Evolutionary conservation across 2,329 filamentous ascomycete genomes (phyloP).

Genomic region (Clonostachys chloroleuca): DNA sequence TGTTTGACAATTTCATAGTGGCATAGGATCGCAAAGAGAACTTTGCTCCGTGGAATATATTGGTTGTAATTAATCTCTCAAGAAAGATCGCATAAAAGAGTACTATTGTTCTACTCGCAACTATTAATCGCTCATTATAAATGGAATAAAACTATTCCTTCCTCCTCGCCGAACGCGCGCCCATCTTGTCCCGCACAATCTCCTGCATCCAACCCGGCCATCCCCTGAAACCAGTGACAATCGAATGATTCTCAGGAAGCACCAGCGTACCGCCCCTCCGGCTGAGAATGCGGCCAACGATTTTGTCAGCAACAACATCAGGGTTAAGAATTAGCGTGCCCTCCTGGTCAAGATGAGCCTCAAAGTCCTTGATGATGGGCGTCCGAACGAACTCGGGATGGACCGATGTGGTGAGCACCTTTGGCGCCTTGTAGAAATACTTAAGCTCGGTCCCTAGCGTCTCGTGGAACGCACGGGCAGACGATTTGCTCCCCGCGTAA

Average conservation of each 20-base stretch:
- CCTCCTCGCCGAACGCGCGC: too few species aligned
- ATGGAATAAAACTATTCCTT: too few species aligned
- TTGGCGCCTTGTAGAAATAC: constrained; percentile 51
- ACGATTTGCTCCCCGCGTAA: constrained; percentile 60
- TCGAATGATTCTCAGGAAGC: constrained; percentile 18
- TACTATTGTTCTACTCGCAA: too few species aligned
- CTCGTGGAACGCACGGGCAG: constrained; percentile 61
- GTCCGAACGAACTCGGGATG: constrained; percentile 33
- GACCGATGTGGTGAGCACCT: constrained; percentile 58
- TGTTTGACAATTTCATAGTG: too few species aligned
- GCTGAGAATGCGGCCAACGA: constrained; percentile 33
- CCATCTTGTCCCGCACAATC: constrained; percentile 2
- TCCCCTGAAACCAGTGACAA: constrained; percentile 21
- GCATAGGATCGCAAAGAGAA: too few species aligned
- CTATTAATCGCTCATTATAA: too few species aligned
- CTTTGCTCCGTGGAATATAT: too few species aligned
- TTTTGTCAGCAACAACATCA: constrained; percentile 26
- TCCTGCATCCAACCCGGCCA: constrained; percentile 22
- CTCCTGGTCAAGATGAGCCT: constrained; percentile 8
- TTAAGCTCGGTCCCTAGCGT: constrained; percentile 48
- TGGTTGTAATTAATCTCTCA: too few species aligned
- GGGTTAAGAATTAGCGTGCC: constrained; percentile 14
- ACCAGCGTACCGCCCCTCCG: constrained; percentile 34
- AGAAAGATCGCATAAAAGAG: too few species aligned
- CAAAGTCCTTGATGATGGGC: constrained; percentile 14